These are phyloP conservation scores for Termitomyces sp. DNA, from an alignment of 768 basidiomycete species.

Conservation along the genomic window DNA sequence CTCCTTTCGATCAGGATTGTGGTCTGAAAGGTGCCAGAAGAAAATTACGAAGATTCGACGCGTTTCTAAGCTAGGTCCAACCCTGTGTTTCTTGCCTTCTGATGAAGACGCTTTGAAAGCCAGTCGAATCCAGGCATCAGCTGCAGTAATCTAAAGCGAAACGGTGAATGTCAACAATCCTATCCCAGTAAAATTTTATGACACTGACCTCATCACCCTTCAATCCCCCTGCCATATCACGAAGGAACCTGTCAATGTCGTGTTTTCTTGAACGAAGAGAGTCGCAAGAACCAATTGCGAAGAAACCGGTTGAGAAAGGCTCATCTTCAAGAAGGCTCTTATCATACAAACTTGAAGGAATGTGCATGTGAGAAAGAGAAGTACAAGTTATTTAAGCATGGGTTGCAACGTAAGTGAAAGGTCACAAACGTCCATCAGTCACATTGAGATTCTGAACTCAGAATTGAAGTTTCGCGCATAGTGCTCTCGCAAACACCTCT, in stretches of 20 bases:
- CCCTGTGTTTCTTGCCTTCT: not conserved
- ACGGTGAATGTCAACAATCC: not conserved
- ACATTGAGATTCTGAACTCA: not conserved
- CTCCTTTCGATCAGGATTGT: not conserved
- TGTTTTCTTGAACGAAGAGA: not conserved
- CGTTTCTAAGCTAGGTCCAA: constrained; percentile 8
- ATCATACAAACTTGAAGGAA: constrained; percentile 19
- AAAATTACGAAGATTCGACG: constrained; percentile 17
- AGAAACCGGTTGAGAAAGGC: constrained; percentile 10
- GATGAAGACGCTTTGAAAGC: constrained; percentile 8
- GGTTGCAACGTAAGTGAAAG: not conserved
- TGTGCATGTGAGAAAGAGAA: not conserved
- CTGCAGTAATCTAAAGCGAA: constrained; percentile 9
- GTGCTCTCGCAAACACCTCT: not conserved
- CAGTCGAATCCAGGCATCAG: constrained; percentile 10
- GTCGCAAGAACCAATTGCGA: not conserved
- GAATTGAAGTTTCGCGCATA: not conserved
- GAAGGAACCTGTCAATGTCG: constrained; percentile 2
- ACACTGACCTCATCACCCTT: not conserved
- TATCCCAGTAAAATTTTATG: not conserved
- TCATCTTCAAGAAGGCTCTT: constrained; percentile 17
- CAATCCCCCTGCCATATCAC: not conserved
- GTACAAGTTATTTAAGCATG: not conserved
- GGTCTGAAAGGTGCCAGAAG: constrained; percentile 19
- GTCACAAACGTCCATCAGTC: not conserved